Base-by-base conservation (phyloP, 129 eudicot genomes). In the Flaveria bidentis region DNA sequence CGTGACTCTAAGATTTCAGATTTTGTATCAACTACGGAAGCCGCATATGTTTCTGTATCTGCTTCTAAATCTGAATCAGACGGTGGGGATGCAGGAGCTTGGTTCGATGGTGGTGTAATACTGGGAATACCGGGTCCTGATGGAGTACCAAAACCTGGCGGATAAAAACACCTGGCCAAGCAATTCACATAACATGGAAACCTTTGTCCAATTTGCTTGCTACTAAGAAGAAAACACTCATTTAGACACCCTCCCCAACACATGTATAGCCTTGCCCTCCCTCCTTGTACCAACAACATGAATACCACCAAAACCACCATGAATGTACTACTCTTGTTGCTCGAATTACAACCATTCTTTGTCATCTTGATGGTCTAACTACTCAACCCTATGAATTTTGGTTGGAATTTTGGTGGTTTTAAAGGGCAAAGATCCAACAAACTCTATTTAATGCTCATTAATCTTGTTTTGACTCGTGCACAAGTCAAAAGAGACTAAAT, bases 221-320 rank as follows among this genome's bases (percentile, higher is more conserved):
- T 76, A 18, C 53, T 9, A 65, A 51, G 41, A 33, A 76, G 58
- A 36, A 76, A 76, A 66, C 80, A 76, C 26, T 76, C 64, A 15
- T 76, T 76, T 7, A 76, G 66, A 76, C 80, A 65, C 25, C 80
- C 80, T n/a, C 80, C 80, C 80, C 80, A 76, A 76, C 80, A 76
- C 13, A 64, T 17, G 42, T 76, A 76, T 51, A 76, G 25, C 25
- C 80, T 60, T 30, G 80, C 80, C 9, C 42, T 64, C 51, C 52
- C 73, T 30, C 68, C 72, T 65, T 76, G 80, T 36, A 76, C 73
- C 39, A 51, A 17, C 28, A 76, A 65, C 80, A 76, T 47, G 18
- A 76, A 36, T 13, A 76, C 39, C 51, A 76, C 41, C 80, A 64
- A 17, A 17, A 66, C 36, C 25, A 33, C 64, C 22, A 76, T 6